Conservation (phyloP, 768 basidiomycete genomes). For the Hysterangium stoloniferum region DNA sequence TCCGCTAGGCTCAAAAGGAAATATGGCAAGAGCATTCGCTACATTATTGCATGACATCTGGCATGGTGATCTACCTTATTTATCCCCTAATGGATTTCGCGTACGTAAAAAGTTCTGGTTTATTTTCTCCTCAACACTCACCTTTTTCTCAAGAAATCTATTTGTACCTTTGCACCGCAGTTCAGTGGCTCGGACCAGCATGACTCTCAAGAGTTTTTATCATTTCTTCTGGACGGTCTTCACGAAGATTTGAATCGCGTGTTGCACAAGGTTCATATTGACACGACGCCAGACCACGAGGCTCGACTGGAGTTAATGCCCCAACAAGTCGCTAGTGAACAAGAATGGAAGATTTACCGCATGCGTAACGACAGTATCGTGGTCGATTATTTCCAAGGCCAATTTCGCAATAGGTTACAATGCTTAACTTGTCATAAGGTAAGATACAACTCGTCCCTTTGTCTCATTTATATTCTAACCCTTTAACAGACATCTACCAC, state of each 20-base stretch:
- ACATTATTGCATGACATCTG: conserved; percentile 80
- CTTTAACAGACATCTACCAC: conserved; percentile 82
- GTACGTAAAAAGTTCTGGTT: conserved; percentile 36
- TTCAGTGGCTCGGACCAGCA: conserved; percentile 89
- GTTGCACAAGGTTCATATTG: conserved; percentile 57
- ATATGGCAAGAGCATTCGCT: conserved; percentile 74
- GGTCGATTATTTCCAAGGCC: conserved; percentile 97
- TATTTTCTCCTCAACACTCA: conserved; percentile 10
- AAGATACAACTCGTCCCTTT: conserved; percentile 17
- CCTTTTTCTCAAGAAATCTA: conserved; percentile 41
- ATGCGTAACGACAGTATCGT: conserved; percentile 88
- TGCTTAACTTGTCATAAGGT: conserved; percentile 90
- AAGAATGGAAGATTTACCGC: conserved; percentile 89
- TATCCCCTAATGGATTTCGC: conserved; percentile 78
- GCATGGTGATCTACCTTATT: conserved; percentile 74
- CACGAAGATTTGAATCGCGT: conserved; percentile 86
- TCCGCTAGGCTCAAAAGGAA: conserved; percentile 81
- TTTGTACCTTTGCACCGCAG: conserved; percentile 53
- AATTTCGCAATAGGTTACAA: conserved; percentile 83
- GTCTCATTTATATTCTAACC: background rate
- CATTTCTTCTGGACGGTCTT: conserved; percentile 86
- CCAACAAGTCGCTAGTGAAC: conserved; percentile 79
- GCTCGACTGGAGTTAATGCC: conserved; percentile 83
- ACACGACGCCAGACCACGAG: conserved; percentile 71
- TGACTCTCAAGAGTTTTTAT: conserved; percentile 96